Evolutionary conservation across 495 filamentous ascomycete species (phyloP).

Genomic region (Aspergillus panamensis): DNA sequence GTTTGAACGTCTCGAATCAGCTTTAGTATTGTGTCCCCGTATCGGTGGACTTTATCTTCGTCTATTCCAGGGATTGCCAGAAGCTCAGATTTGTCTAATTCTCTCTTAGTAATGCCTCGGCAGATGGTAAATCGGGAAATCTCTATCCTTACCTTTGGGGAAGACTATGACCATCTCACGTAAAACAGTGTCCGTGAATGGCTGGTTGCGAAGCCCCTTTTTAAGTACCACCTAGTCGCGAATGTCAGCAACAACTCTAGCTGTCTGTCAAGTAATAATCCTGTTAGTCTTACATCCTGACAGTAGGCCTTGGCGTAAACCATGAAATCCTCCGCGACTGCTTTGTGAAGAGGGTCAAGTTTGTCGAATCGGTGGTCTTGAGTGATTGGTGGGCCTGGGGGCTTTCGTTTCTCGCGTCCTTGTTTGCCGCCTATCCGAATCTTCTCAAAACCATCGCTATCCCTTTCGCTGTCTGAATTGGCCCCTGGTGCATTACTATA

Average conservation of each 20-base stretch:
- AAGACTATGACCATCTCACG: conserved; percentile 81
- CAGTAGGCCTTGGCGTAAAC: conserved; percentile 59
- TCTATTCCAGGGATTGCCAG: conserved; percentile 65
- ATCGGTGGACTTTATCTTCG: conserved; percentile 62
- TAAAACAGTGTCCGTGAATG: conserved; percentile 75
- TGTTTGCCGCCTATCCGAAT: conserved; percentile 42
- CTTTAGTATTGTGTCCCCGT: conserved; percentile 63
- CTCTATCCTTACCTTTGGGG: conserved; percentile 51
- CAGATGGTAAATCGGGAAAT: conserved; percentile 5
- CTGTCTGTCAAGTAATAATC: no score
- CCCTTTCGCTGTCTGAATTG: conserved; percentile 43
- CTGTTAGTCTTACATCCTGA: conserved; percentile 46
- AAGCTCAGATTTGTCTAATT: conserved; percentile 51
- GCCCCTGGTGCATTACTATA: conserved; percentile 33
- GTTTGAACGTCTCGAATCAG: conserved; percentile 55
- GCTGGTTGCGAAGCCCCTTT: conserved; percentile 56
- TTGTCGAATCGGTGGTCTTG: conserved; percentile 58
- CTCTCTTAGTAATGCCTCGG: conserved; percentile 12
- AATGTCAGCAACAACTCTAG: conserved; percentile 17
- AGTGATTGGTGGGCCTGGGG: conserved; percentile 68
- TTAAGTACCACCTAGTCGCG: conserved; percentile 54
- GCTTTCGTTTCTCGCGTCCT: conserved; percentile 32
- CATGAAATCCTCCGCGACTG: conserved; percentile 64
- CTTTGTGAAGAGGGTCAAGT: conserved; percentile 59
- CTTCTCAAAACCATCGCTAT: conserved; percentile 63